phyloP scores from a whole-genome alignment of 305 asterid genomes.

The Solanum hybrid region DNA sequence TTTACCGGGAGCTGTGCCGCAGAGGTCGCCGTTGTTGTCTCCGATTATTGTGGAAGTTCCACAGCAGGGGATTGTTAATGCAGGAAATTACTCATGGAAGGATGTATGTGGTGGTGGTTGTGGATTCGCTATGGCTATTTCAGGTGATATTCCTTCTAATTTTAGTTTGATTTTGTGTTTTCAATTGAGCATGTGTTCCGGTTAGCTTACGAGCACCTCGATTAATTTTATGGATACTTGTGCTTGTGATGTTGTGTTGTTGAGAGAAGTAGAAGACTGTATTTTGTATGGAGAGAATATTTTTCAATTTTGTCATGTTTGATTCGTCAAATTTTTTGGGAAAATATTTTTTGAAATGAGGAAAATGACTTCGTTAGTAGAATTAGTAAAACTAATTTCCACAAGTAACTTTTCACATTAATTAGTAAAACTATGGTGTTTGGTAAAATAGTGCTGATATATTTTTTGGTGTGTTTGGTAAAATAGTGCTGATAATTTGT shows the following conservation, averaged over 20 bases:
- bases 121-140: slow-evolving; percentile 90
- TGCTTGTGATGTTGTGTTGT: background rate
- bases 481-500: background rate
- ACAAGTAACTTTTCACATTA: background rate
- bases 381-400: background rate
- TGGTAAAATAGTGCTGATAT: background rate
- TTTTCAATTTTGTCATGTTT: no score
- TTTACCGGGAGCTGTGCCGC: slow-evolving; percentile 90
- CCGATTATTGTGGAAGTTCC: slow-evolving; percentile 61
- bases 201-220: background rate
- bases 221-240: background rate
- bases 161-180: background rate
- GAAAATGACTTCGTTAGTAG: background rate
- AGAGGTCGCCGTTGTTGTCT: slow-evolving; percentile 73
- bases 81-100: slow-evolving; percentile 46
- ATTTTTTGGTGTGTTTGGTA: background rate
- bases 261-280: background rate
- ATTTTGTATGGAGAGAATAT: no score
- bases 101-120: slow-evolving; percentile 96
- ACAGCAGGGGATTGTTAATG: slow-evolving; percentile 10
- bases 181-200: background rate
- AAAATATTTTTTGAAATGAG: background rate
- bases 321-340: background rate
- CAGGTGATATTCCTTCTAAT: slow-evolving; percentile 31
- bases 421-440: background rate